Evolutionary conservation across 768 basidiomycete genomes (phyloP).

Genomic region (Mycena crocata): DNA sequence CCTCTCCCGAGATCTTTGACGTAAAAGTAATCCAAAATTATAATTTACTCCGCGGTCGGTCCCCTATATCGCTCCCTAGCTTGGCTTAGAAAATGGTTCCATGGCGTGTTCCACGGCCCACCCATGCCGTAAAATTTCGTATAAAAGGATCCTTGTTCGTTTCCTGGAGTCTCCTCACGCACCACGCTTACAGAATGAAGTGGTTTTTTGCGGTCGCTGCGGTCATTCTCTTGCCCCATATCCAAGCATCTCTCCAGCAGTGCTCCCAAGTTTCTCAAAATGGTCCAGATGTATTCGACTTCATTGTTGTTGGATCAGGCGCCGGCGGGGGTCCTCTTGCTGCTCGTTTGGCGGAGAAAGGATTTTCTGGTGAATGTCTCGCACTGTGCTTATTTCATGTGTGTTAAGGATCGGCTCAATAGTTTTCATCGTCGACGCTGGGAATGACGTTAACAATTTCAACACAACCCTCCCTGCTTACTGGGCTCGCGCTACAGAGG

Average conservation of each 20-base stretch:
- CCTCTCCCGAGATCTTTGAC: no score
- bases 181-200: neutral
- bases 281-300: conserved; percentile 20
- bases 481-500: conserved; percentile 26
- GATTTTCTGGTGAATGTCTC: conserved; percentile 37
- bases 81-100: no score
- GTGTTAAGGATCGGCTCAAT: neutral
- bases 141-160: no score
- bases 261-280: conserved; percentile 14
- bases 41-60: no score
- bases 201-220: neutral
- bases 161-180: no score
- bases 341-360: conserved; percentile 40
- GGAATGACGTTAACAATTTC: conserved; percentile 24
- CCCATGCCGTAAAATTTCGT: no score
- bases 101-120: no score
- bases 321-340: conserved; percentile 43
- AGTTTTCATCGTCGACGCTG: conserved; percentile 31
- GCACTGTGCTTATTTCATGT: neutral
- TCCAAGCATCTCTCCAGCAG: conserved; percentile 4
- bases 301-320: conserved; percentile 21
- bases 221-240: neutral
- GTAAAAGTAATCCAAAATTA: no score
- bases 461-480: conserved; percentile 30
- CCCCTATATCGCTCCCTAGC: no score